phyloP scores from a whole-genome alignment of 129 eudicot genomes.

The Gnaphalium uliginosum region DNA sequence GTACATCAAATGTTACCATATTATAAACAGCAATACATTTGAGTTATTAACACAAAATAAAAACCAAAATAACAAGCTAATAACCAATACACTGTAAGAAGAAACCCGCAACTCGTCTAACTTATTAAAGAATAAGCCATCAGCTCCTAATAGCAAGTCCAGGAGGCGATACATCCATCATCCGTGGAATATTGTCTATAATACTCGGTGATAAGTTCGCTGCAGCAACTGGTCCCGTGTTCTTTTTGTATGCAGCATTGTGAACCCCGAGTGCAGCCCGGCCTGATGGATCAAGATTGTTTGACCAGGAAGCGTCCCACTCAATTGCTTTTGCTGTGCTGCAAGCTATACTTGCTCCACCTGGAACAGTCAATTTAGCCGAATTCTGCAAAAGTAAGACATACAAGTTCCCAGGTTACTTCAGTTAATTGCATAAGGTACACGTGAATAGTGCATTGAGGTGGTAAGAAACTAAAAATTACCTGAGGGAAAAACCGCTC shows the following conservation, averaged over 20 bases:
- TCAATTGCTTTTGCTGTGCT: slow-evolving; percentile 86
- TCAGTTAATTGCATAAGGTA: background rate
- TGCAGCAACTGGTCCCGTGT: slow-evolving; percentile 25
- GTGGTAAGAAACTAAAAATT: background rate
- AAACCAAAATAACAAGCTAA: slow-evolving; percentile 1
- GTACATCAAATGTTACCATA: slow-evolving; percentile 29
- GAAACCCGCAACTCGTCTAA: slow-evolving; percentile 12
- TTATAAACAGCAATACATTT: slow-evolving; percentile 24
- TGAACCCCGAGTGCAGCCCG: slow-evolving; percentile 96
- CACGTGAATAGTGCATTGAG: background rate
- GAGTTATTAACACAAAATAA: slow-evolving; percentile 7
- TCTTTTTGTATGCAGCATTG: slow-evolving; percentile 67
- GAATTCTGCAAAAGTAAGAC: slow-evolving; percentile 55
- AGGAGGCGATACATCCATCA: slow-evolving; percentile 36
- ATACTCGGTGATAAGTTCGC: slow-evolving; percentile 32
- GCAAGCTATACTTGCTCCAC: slow-evolving; percentile 90
- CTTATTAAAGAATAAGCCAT: background rate
- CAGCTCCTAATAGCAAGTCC: slow-evolving; percentile 59
- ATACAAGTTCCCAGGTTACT: background rate
- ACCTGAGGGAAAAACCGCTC: slow-evolving; percentile 98
- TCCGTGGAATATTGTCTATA: slow-evolving; percentile 42
- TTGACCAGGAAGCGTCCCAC: slow-evolving; percentile 93
- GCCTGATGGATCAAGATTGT: slow-evolving; percentile 92
- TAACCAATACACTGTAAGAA: slow-evolving; percentile 1
- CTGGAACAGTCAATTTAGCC: slow-evolving; percentile 82